Conservation (phyloP, 768 basidiomycete genomes). For the Russula griseocarnosa region DNA sequence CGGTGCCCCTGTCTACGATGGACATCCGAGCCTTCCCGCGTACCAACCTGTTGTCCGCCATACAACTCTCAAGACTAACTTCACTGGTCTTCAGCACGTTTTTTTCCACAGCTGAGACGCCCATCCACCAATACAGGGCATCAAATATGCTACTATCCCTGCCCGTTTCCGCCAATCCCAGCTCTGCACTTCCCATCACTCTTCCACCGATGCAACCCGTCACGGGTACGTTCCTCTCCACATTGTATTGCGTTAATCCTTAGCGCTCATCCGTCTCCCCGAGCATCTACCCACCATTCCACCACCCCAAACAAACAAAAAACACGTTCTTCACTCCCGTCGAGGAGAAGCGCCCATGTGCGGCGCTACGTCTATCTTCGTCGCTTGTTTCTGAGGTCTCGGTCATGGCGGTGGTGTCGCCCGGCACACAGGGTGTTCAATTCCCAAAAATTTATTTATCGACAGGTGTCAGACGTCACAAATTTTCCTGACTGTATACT, state of each 20-base stretch:
- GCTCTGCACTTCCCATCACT: conserved; percentile 54
- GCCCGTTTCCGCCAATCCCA: conserved; percentile 73
- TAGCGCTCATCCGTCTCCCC: background rate
- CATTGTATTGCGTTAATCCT: background rate
- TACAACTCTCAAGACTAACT: conserved; percentile 54
- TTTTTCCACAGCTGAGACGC: conserved; percentile 50
- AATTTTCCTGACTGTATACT: background rate
- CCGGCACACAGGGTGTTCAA: too few species aligned
- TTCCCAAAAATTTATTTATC: too few species aligned
- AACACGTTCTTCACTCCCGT: background rate
- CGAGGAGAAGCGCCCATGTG: too few species aligned
- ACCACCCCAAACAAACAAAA: background rate
- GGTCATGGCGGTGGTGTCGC: too few species aligned
- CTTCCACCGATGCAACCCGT: conserved; percentile 56
- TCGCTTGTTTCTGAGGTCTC: too few species aligned
- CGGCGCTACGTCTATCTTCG: too few species aligned
- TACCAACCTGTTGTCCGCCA: conserved; percentile 45
- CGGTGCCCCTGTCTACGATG: conserved; percentile 16
- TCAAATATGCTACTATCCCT: conserved; percentile 72
- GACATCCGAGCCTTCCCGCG: conserved; percentile 16
- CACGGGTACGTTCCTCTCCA: conserved; percentile 53
- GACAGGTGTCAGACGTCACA: too few species aligned
- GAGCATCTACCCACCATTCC: too few species aligned
- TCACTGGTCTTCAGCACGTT: conserved; percentile 60
- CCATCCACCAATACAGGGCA: conserved; percentile 72